Evolutionary conservation across 139 green algal genomes (phyloP).

Genomic region (Tetraselmis striata): DNA sequence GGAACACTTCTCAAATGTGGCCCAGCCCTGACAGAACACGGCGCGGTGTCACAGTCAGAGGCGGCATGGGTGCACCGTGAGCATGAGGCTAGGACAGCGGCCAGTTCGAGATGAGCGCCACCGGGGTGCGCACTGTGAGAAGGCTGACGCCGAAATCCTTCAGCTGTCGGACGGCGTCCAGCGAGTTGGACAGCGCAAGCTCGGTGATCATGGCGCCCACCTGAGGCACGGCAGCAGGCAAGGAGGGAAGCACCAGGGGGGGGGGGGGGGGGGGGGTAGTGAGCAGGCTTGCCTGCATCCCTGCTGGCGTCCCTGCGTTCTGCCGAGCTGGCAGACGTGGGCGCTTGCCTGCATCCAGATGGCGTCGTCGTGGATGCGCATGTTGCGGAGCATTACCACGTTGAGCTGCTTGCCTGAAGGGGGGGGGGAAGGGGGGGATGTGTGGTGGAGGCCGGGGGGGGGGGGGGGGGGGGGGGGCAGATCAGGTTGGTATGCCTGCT

Average conservation of each 20-base stretch:
- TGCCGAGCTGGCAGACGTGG: too few species aligned
- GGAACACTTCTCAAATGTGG: background rate
- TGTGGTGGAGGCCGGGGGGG: too few species aligned
- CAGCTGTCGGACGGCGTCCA: background rate
- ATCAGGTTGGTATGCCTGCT: too few species aligned
- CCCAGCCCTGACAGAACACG: background rate
- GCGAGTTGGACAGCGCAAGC: background rate
- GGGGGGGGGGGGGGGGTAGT: too few species aligned
- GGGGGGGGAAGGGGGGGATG: too few species aligned
- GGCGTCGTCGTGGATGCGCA: background rate
- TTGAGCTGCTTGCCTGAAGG: background rate
- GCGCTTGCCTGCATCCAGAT: background rate
- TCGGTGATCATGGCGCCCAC: background rate
- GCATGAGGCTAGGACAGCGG: too few species aligned
- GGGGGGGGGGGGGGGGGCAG: too few species aligned
- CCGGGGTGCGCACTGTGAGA: background rate
- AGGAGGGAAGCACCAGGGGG: too few species aligned
- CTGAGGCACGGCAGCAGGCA: too few species aligned
- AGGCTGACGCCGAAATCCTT: background rate
- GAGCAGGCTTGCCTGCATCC: too few species aligned
- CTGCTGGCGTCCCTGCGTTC: too few species aligned
- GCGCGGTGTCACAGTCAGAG: too few species aligned
- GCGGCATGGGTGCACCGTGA: background rate
- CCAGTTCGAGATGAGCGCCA: background rate
- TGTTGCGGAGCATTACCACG: background rate